Percentiles rank a stretch among this genome's conserved stretches.
These are phyloP conservation scores for Vickermania ingenoplastis DNA, from an alignment of 208 protist genomes.

Conservation along the genomic window DNA sequence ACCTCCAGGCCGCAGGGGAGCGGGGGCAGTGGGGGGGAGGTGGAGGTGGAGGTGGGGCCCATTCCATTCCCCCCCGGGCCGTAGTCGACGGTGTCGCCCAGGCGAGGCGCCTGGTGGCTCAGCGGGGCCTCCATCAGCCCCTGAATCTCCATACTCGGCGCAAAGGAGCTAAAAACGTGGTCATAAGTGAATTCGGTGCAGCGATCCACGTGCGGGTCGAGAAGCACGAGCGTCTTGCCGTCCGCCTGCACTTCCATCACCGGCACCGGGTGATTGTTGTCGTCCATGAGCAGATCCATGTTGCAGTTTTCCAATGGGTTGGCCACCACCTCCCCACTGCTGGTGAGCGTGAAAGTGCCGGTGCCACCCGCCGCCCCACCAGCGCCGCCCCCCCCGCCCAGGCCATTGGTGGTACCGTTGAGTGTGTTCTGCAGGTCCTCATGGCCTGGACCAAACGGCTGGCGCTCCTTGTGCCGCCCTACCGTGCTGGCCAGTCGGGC, in stretches of 20 bases:
- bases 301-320: background rate
- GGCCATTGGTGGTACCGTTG: background rate
- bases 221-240: conserved; percentile 32
- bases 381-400: no score
- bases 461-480: conserved; percentile 9
- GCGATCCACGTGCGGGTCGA: conserved; percentile 16
- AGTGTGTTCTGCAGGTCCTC: background rate
- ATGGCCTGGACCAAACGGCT: conserved; percentile 29
- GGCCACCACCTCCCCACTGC: background rate
- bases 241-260: conserved; percentile 45
- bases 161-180: conserved; percentile 48
- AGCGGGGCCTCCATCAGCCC: background rate
- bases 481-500: conserved; percentile 5
- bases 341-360: background rate
- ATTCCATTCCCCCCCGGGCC: conserved; percentile 1
- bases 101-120: background rate
- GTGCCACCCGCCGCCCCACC: background rate
- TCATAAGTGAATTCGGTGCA: conserved; percentile 48
- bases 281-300: background rate
- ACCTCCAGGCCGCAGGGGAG: conserved; percentile 7
- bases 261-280: conserved; percentile 12
- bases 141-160: conserved; percentile 29
- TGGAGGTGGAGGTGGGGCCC: background rate
- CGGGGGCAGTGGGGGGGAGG: background rate
- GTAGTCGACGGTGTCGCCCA: background rate